A percentile compares a stretch with the other conserved stretches of the same genome.
These are phyloP conservation scores for Angomonas ambiguus DNA, from an alignment of 208 protist species.

Conservation along the genomic window DNA sequence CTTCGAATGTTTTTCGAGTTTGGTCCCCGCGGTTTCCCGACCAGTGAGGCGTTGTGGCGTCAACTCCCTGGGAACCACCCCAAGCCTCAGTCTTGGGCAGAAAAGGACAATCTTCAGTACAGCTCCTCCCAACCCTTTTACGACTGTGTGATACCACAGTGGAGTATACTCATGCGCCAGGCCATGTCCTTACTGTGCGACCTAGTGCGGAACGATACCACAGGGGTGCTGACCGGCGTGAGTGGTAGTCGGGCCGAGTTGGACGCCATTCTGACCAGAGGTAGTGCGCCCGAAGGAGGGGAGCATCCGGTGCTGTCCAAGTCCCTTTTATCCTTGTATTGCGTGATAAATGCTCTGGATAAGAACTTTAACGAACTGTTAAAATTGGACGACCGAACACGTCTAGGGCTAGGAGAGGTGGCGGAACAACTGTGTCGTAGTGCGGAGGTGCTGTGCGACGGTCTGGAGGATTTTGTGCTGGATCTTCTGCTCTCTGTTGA, in stretches of 20 bases:
- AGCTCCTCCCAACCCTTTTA: not conserved
- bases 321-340: not conserved
- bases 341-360: not conserved
- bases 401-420: not conserved
- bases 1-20: slow-evolving; percentile 23
- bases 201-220: not conserved
- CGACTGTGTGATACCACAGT: not conserved
- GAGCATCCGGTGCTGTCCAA: too few species aligned
- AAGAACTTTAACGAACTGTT: not conserved
- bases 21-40: slow-evolving; percentile 10
- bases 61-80: not conserved
- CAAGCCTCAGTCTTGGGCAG: slow-evolving; percentile 1
- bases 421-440: not conserved
- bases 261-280: not conserved
- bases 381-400: not conserved
- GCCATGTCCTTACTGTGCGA: slow-evolving; percentile 5
- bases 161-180: not conserved
- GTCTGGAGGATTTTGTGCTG: not conserved
- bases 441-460: not conserved
- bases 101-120: not conserved
- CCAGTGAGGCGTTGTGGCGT: not conserved
- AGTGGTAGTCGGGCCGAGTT: not conserved
- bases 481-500: not conserved
- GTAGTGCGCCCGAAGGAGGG: not conserved
- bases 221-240: not conserved